Percentiles rank a stretch among this genome's conserved stretches.
Evolutionary conservation across 78 protist genomes (phyloP).

Genomic region (Creolimax fragrantissima): DNA sequence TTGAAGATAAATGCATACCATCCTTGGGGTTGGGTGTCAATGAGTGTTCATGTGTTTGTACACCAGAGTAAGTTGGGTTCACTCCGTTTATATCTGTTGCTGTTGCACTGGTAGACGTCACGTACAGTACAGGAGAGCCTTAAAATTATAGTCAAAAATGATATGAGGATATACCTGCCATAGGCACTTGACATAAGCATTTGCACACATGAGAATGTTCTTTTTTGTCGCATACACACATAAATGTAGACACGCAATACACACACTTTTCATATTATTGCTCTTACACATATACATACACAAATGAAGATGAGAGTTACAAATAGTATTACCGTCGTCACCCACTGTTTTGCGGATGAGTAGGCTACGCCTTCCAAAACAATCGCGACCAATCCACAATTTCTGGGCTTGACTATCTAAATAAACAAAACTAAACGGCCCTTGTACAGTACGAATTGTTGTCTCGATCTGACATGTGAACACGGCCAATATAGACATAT

Average conservation of each 20-base stretch:
- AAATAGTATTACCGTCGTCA: no score
- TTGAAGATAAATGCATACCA: background rate
- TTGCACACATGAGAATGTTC: background rate
- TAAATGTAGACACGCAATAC: background rate
- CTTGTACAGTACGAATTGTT: no score
- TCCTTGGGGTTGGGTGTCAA: background rate
- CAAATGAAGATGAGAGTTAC: background rate
- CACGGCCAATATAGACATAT: background rate
- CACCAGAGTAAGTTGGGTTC: background rate
- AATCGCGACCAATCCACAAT: background rate
- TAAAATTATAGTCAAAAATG: background rate
- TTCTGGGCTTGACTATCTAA: background rate
- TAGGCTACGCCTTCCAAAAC: background rate
- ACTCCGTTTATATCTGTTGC: background rate
- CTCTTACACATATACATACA: background rate
- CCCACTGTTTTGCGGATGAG: no score
- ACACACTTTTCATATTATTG: background rate
- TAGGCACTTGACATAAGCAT: background rate
- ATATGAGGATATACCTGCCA: background rate
- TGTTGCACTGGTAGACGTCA: background rate
- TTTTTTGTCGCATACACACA: no score
- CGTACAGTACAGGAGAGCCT: background rate
- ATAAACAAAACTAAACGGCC: background rate
- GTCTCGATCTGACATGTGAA: no score
- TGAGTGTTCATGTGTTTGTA: background rate